Conservation (phyloP, 257 asterid genomes). For the Ballota nigra region DNA sequence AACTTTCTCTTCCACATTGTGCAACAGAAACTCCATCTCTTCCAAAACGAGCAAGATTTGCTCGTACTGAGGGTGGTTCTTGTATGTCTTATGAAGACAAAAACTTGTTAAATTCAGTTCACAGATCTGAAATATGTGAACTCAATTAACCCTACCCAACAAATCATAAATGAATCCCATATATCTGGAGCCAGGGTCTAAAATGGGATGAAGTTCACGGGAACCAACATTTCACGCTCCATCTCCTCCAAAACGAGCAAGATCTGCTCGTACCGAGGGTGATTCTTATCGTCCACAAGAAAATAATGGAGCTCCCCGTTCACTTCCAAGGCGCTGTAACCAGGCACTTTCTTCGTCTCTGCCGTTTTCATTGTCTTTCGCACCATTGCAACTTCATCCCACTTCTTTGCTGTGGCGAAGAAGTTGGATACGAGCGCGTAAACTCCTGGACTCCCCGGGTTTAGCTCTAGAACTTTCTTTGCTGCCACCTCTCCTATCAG, state of each 20-base stretch:
- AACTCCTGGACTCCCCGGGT: slow-evolving; percentile 53
- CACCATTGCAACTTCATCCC: slow-evolving; percentile 65
- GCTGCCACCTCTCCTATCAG: slow-evolving; percentile 62
- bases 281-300: slow-evolving; percentile 57
- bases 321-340: slow-evolving; percentile 59
- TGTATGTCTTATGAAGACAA: too few relatives aligned
- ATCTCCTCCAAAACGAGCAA: slow-evolving; percentile 35
- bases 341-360: slow-evolving; percentile 68
- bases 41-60: too few relatives aligned
- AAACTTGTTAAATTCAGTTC: too few relatives aligned
- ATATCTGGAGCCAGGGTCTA: too few relatives aligned
- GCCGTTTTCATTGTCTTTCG: slow-evolving; percentile 56
- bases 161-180: too few relatives aligned
- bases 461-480: slow-evolving; percentile 56
- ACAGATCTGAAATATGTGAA: too few relatives aligned
- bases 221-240: slow-evolving; percentile 44
- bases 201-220: too few relatives aligned
- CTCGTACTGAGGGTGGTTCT: too few relatives aligned
- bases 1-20: slow-evolving; percentile 48
- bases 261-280: slow-evolving; percentile 49
- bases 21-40: slow-evolving; percentile 41
- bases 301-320: slow-evolving; percentile 61
- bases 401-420: slow-evolving; percentile 65
- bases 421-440: slow-evolving; percentile 66
- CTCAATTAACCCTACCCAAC: too few relatives aligned